Evolutionary conservation across 345 rosid genomes (phyloP), one percentile per base, ranked within the genome.

Genomic region (Bruguiera gymnorhiza): DNA sequence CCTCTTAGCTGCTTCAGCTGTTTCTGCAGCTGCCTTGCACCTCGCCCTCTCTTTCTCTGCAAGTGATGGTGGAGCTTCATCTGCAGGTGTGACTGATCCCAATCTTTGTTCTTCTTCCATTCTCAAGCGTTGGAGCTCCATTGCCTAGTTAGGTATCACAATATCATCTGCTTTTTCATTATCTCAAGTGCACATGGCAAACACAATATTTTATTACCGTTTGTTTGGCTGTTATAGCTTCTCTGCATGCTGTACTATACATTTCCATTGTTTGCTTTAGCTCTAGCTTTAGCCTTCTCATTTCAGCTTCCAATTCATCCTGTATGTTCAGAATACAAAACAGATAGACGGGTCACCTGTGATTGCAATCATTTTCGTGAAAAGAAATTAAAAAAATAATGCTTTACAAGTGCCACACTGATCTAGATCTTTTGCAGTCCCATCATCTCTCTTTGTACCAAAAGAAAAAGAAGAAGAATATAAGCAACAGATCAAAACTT

Each of bases 241-340:
- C 97, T 78, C 76, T 87, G 80, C 99, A 95, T 29, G 97, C 99
- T 62, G 83, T 80, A 62, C 85, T 86, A 72, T 92, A 95, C 82
- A 92, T 70, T 39, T 87, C 94, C 83, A 90, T 86, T 30, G 97
- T 92, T 80, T 90, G 93, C 80, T 90, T 92, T 75, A 95, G 79
- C 85, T 95, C 98, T 63, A 78, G 74, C 78, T 76, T 89, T 71
- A 95, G 68, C 78, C 92, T 85, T 80, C 87, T 82, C 95, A 95
- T 89, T 79, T 95, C 99, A 55, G 83, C 73, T 82, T 92, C 98
- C 63, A 88, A 83, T 16, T 88, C 96, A 20, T 90, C 98, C 93
- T 94, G 71, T 36, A 26, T 8, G 60, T 55, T 62, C 7, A 27
- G 27, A 53, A 30, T 32, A 55, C 60, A 55, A 55, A 23, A 23